Base-by-base conservation (phyloP, 768 basidiomycete species). In the Xerocomellus chrysenteron region DNA sequence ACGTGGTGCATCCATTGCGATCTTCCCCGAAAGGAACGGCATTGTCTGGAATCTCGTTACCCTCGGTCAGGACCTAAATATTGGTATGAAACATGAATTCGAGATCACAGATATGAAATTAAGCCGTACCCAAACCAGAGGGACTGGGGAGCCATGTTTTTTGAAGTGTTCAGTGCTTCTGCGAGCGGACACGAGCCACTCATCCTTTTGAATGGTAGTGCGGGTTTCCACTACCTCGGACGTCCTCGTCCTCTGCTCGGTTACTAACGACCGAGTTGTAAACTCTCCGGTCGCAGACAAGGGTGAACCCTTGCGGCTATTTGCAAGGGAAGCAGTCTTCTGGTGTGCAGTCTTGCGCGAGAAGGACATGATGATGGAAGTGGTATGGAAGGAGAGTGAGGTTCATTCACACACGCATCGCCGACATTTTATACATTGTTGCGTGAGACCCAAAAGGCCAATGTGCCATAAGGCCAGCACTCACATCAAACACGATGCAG, bases 1-100 rank as follows among this genome's bases (percentile, higher is more conserved):
- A 72, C 50, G 62, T 21, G 35, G 68, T 61, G 4, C 42, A 54
- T 10, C 70, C 70, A 42, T 66, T 66, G 51, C 66, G 65, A 45
- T 72, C 70, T 57, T 72, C 64, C 14, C 69, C 68, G 26, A 72
- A 72, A 13, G 70, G 72, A 49, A 72, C 65, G 1, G 70, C 70
- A n/a, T 70, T 73, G 39, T 73, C 63, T 6, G 70, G 70, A n/a
- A 72, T 73, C n/a, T 57, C 45, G 41, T 53, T 72, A 5, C 65
- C 68, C 51, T 73, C 70, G 0, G 65, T 66, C 51, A 72, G 44
- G 39, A 72, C 62, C 70, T 72, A 21, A n/a, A 40, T 0, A 33
- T 26, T 3, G 14, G 19, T 8, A 28, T 35, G 7, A 48, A 26
- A 14, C 19, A 19, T 42, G 33, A 19, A 39, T 13, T 40, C 28